phyloP scores from a whole-genome alignment of 2,329 filamentous ascomycete genomes.

The Colletotrichum lentis region DNA sequence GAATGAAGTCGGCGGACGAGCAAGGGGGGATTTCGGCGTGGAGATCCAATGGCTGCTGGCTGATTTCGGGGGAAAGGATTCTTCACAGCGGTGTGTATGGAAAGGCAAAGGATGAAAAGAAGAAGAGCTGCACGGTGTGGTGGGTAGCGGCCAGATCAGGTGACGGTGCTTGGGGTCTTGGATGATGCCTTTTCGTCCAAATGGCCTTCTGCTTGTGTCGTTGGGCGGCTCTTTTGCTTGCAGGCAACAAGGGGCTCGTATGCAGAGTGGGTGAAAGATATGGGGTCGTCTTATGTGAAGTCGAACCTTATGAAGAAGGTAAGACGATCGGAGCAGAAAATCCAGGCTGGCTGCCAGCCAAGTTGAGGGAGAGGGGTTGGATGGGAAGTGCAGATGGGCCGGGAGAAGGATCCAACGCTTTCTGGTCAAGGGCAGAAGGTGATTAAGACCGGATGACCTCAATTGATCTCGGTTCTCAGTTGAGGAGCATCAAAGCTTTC shows the following conservation, averaged over 20 bases:
- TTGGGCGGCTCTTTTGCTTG: constrained; percentile 32
- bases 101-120: constrained; percentile 13
- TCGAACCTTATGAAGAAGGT: constrained; percentile 27
- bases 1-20: constrained; percentile 13
- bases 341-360: constrained; percentile 10
- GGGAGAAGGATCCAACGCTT: constrained; percentile 18
- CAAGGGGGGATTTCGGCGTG: constrained; percentile 29
- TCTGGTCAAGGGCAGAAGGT: constrained; percentile 18
- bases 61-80: constrained; percentile 12
- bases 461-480: constrained; percentile 17
- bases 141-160: constrained; percentile 33
- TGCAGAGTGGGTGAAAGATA: constrained; percentile 27
- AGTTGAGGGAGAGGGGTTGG: constrained; percentile 9
- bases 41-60: constrained; percentile 33
- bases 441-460: constrained; percentile 28
- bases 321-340: constrained; percentile 31
- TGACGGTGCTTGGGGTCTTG: constrained; percentile 20
- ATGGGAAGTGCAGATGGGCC: constrained; percentile 8
- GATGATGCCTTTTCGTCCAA: constrained; percentile 17
- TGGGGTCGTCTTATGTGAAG: constrained; percentile 34
- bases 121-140: constrained; percentile 28
- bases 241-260: constrained; percentile 22
- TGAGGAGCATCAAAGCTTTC: constrained; percentile 35
- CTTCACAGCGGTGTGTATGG: constrained; percentile 32
- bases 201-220: constrained; percentile 27